A percentile compares a stretch with the other conserved stretches of the same genome.
These are phyloP conservation scores for Populus alba DNA, from an alignment of 345 rosid genomes.

Conservation along the genomic window DNA sequence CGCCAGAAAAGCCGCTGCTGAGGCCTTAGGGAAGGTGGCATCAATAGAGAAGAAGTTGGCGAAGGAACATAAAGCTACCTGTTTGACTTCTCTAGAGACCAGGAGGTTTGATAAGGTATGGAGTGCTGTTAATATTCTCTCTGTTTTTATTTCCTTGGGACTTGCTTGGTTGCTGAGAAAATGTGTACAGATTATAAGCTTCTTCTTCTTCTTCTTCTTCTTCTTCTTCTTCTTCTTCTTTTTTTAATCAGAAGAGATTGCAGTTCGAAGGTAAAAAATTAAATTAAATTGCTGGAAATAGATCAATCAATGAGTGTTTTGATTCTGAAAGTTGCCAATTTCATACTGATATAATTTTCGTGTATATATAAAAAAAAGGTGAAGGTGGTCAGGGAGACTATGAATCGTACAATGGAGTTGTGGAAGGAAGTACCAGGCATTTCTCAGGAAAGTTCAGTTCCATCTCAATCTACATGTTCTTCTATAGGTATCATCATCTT, in stretches of 20 bases:
- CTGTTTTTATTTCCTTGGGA: neutral
- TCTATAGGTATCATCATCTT: constrained; percentile 32
- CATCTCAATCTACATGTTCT: constrained; percentile 45
- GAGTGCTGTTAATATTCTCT: neutral
- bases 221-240: no score
- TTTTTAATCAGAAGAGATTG: neutral
- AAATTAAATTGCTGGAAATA: neutral
- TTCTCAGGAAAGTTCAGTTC: constrained; percentile 39
- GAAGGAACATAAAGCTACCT: constrained; percentile 43
- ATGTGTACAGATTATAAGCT: neutral
- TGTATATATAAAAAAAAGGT: constrained; percentile 40
- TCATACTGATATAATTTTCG: constrained; percentile 7
- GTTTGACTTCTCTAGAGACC: constrained; percentile 49
- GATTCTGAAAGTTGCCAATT: neutral
- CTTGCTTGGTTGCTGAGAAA: constrained; percentile 16
- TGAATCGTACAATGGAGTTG: constrained; percentile 65
- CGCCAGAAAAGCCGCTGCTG: constrained; percentile 86
- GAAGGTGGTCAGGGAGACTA: constrained; percentile 81
- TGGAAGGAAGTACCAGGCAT: constrained; percentile 69
- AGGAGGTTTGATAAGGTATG: constrained; percentile 85
- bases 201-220: neutral
- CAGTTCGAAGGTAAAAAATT: neutral
- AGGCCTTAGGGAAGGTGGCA: constrained; percentile 70
- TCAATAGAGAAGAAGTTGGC: constrained; percentile 58
- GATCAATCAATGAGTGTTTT: neutral